Evolutionary conservation across 371 early-diverging fungal species (phyloP).

Genomic region (Saksenaea vasiformis): DNA sequence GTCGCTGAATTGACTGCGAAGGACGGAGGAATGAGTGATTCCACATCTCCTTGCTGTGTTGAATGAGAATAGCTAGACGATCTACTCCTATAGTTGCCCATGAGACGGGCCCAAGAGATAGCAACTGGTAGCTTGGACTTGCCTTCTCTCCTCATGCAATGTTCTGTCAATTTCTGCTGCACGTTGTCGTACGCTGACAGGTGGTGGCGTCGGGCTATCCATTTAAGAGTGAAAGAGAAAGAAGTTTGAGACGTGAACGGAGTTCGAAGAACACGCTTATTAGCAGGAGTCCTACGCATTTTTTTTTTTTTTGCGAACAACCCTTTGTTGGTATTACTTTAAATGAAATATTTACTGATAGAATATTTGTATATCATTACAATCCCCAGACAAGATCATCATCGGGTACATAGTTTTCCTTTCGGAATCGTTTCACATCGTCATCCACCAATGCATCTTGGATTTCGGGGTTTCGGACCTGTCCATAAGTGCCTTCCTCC

Average conservation of each 20-base stretch:
- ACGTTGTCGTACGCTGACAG: conserved; percentile 18
- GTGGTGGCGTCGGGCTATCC: conserved; percentile 7
- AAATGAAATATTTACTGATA: too few species aligned
- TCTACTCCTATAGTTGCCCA: background rate
- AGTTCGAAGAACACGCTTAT: too few species aligned
- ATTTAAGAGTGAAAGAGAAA: background rate
- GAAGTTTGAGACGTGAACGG: too few species aligned
- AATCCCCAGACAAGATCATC: background rate
- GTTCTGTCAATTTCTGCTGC: conserved; percentile 14
- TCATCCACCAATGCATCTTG: conserved; percentile 4
- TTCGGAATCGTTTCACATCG: background rate
- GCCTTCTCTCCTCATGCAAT: conserved; percentile 6
- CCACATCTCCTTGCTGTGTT: background rate
- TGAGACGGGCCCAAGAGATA: too few species aligned
- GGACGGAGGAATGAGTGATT: background rate
- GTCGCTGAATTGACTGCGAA: background rate
- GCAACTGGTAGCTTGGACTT: background rate
- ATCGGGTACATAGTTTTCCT: background rate
- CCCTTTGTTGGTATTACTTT: too few species aligned
- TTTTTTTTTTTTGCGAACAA: too few species aligned
- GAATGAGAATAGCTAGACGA: background rate
- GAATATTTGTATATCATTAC: background rate
- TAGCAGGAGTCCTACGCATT: too few species aligned
- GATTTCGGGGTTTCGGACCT: background rate
- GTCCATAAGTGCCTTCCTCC: background rate